phyloP scores from a whole-genome alignment of 1,284 basidiomycete genomes.

The Apiotrichum domesticum region DNA sequence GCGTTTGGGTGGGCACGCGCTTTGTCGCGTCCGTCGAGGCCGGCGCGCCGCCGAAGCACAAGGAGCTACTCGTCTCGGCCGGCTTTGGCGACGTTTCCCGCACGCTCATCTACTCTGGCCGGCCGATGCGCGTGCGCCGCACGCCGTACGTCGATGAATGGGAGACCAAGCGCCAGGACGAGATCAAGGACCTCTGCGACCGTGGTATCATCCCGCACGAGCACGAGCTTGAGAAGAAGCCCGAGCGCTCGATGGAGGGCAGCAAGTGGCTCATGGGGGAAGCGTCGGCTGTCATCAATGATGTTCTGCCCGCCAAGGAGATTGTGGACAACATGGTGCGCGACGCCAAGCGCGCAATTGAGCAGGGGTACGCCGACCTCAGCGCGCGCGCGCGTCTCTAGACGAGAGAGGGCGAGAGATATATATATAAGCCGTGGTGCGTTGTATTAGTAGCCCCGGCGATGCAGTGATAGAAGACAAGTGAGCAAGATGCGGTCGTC shows the following conservation, averaged over 20 bases:
- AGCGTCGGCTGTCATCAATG: slow-evolving; percentile 68
- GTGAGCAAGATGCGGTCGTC: too few relatives aligned
- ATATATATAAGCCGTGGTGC: too few relatives aligned
- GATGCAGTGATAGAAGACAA: too few relatives aligned
- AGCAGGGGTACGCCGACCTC: slow-evolving; percentile 17
- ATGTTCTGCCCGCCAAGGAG: slow-evolving; percentile 67
- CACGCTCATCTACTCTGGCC: slow-evolving; percentile 79
- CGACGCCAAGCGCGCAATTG: slow-evolving; percentile 31
- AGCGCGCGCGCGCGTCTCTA: background rate
- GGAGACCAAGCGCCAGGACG: slow-evolving; percentile 41
- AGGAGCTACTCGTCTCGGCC: slow-evolving; percentile 35
- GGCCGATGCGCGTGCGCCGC: slow-evolving; percentile 73
- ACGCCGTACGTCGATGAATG: slow-evolving; percentile 77
- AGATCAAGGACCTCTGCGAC: slow-evolving; percentile 59
- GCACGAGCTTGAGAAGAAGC: slow-evolving; percentile 55
- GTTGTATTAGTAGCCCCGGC: too few relatives aligned
- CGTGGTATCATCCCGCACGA: slow-evolving; percentile 70
- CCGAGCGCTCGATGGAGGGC: slow-evolving; percentile 44
- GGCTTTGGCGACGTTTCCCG: slow-evolving; percentile 54
- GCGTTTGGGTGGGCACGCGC: slow-evolving; percentile 82
- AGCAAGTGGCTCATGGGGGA: slow-evolving; percentile 62
- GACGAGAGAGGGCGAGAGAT: background rate
- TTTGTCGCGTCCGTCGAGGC: slow-evolving; percentile 62
- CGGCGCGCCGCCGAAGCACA: slow-evolving; percentile 18
- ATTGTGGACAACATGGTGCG: slow-evolving; percentile 70